A percentile compares a stretch with the other conserved stretches of the same genome.
phyloP scores from a whole-genome alignment of 2,329 filamentous ascomycete species.

The Coniochaeta prunicola region DNA sequence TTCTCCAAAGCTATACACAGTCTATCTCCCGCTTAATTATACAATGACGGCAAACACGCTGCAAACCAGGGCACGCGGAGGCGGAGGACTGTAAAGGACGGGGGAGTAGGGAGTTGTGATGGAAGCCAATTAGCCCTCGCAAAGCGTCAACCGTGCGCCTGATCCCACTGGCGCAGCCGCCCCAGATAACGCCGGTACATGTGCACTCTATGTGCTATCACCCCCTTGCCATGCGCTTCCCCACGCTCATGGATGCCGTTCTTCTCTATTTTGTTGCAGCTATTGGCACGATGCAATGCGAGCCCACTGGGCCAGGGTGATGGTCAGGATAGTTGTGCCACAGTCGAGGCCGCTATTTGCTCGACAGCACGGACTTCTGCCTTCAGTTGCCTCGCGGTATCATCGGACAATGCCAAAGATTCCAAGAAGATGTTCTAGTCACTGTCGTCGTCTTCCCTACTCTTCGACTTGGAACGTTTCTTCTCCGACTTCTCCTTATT shows the following conservation, averaged over 20 bases:
- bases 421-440: constrained; percentile 4
- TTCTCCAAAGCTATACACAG: not conserved
- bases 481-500: constrained; percentile 36
- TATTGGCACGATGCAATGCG: not conserved
- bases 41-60: not conserved
- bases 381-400: not conserved
- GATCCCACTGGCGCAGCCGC: not conserved
- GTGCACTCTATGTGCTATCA: not conserved
- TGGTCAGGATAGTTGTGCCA: not conserved
- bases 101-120: not conserved
- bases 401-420: not conserved
- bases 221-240: not conserved
- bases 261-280: not conserved
- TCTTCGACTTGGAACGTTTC: constrained; percentile 37
- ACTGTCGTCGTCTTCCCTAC: constrained; percentile 53
- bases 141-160: not conserved
- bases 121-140: not conserved
- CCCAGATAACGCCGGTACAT: not conserved
- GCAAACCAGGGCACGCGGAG: not conserved
- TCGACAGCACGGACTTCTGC: not conserved
- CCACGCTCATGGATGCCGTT: not conserved
- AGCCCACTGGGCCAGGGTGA: not conserved
- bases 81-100: not conserved
- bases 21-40: not conserved
- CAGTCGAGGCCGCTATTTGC: no score